Base-by-base conservation (phyloP, 371 early-diverging fungal species). In the Mortierella sp. region DNA sequence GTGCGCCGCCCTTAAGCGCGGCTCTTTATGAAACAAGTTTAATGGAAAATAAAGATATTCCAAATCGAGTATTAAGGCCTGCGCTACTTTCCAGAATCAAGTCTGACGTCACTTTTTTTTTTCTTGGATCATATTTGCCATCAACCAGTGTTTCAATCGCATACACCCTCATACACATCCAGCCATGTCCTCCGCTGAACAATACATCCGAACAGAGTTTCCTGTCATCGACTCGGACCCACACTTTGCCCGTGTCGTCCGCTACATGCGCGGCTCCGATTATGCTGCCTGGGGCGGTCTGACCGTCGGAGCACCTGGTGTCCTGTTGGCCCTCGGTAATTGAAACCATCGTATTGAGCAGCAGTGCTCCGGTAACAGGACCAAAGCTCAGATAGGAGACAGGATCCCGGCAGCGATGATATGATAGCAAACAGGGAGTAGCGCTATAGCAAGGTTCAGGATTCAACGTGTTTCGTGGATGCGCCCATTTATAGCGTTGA, bases 231-330 rank as follows among this genome's bases (percentile, higher is more conserved):
- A 91, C 81, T 83, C 84, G 57, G 92, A 91, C 72, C 92, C 92
- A 43, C 92, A 94, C 70, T 90, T 97, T 69, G 76, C 72, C 71
- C 89, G 94, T 60, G 95, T 98, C 5, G 87, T 96, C 55, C 85
- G 94, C 55, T 97, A 96, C 85, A 91, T 97, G 81, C 89, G 98
- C 58, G 75, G 90, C 49, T 80, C 87, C 19, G 98, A 98, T 83
- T 91, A 90, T 61, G 88, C 82, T 54, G 78, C 87, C 46, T 85
- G 87, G 84, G 92, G 86, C 41, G 91, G 79, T n/a, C 70, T 89
- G 39, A 88, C 90, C 7, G 89, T 88, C 37, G 85, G 86, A 21
- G 93, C 90, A 44, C 98, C 98, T 8, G 91, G 84, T 48, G 68
- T 87, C 49, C 82, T 93, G 69, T 79, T 87, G 46, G 86, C 86